Percentiles rank a stretch among this genome's conserved stretches.
Evolutionary conservation across 805 yeast genomes (phyloP).

Genomic region (Ogataea ganodermae): DNA sequence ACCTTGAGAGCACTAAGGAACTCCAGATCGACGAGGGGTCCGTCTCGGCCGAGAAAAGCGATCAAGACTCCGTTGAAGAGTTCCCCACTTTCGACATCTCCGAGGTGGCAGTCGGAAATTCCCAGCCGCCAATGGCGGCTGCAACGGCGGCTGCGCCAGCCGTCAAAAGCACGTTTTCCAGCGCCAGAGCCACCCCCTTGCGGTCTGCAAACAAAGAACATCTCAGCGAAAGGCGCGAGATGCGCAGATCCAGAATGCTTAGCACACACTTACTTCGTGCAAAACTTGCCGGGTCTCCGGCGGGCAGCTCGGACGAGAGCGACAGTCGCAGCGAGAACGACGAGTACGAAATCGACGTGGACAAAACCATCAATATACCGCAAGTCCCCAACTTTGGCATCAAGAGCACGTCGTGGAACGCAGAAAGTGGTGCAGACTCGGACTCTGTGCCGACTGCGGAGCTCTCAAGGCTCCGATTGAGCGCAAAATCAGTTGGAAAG

Average conservation of each 20-base stretch:
- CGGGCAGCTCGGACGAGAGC: slow-evolving; percentile 11
- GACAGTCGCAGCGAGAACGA: slow-evolving; percentile 11
- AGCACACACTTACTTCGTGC: slow-evolving; percentile 18
- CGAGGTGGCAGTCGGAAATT: background rate
- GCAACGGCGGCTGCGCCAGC: background rate
- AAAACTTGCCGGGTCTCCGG: slow-evolving; percentile 24
- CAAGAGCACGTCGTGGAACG: slow-evolving; percentile 13
- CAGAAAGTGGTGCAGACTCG: background rate
- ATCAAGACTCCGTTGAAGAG: slow-evolving; percentile 4
- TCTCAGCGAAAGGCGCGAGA: slow-evolving; percentile 20
- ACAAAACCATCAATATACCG: slow-evolving; percentile 21
- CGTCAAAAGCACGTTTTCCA: no score
- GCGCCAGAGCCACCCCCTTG: background rate
- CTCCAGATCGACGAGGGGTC: slow-evolving; percentile 5
- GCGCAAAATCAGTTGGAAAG: background rate
- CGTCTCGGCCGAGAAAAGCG: background rate
- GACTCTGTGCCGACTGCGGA: background rate
- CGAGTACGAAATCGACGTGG: slow-evolving; percentile 20
- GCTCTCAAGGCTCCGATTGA: background rate
- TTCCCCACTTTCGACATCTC: slow-evolving; percentile 14
- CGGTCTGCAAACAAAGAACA: slow-evolving; percentile 9
- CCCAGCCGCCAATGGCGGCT: background rate
- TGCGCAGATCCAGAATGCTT: slow-evolving; percentile 21
- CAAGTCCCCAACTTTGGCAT: slow-evolving; percentile 19
- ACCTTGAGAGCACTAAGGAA: slow-evolving; percentile 11